A percentile compares a stretch with the other conserved stretches of the same genome.
phyloP scores from a whole-genome alignment of 148 eudicot genomes.

The Diospyros lotus region DNA sequence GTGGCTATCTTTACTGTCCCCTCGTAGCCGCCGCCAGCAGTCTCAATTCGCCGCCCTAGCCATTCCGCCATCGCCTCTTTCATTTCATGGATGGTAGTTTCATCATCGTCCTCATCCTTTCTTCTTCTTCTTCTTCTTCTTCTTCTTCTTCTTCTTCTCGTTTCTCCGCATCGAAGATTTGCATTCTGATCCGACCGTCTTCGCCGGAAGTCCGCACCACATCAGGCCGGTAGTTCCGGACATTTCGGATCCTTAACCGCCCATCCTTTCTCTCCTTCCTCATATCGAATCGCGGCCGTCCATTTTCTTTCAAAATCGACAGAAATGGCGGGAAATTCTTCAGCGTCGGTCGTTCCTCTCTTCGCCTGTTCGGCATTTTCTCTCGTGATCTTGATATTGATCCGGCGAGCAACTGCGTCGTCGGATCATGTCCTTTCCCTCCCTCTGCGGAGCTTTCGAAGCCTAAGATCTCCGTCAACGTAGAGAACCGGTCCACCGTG shows the following conservation, averaged over 20 bases:
- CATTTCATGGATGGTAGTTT: no score
- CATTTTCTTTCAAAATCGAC: constrained; percentile 23
- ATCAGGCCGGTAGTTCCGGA: constrained; percentile 4
- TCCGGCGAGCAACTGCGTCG: not conserved
- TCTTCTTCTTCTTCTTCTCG: not conserved
- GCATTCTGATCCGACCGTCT: constrained; percentile 8
- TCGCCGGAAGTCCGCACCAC: constrained; percentile 3
- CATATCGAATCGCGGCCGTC: constrained; percentile 26
- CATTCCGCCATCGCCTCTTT: no score
- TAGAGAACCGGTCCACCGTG: not conserved
- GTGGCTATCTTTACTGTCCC: no score
- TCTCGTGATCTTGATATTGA: not conserved
- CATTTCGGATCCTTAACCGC: constrained; percentile 9
- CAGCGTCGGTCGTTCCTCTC: not conserved
- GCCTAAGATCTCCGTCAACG: constrained; percentile 6
- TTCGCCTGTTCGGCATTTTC: constrained; percentile 11
- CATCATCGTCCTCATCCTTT: no score
- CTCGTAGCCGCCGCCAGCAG: no score
- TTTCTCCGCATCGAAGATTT: not conserved
- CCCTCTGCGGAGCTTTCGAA: not conserved
- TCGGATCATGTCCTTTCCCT: not conserved
- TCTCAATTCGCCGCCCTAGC: no score
- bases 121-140: not conserved
- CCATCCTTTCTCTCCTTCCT: constrained; percentile 16
- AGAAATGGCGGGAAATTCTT: constrained; percentile 23